Evolutionary conservation across 805 yeast genomes (phyloP).

Genomic region (Pichia gijzeniarum): DNA sequence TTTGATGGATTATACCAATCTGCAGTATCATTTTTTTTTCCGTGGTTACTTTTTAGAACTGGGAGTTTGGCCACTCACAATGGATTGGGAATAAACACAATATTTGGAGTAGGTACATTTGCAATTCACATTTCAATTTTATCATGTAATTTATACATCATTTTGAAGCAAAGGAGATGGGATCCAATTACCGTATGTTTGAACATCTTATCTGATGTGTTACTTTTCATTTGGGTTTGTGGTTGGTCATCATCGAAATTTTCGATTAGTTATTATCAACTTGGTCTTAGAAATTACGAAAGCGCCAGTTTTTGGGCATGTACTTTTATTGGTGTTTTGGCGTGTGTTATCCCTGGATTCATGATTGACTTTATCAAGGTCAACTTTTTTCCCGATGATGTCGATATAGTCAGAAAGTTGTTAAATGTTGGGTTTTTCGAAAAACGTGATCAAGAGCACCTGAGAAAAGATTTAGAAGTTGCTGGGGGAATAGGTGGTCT

Average conservation of each 20-base stretch:
- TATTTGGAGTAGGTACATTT: slow-evolving; percentile 66
- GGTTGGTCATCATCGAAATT: slow-evolving; percentile 52
- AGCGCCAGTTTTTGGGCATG: slow-evolving; percentile 60
- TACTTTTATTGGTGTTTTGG: slow-evolving; percentile 46
- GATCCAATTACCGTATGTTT: slow-evolving; percentile 60
- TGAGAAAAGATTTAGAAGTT: slow-evolving; percentile 2
- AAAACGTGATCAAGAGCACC: slow-evolving; percentile 24
- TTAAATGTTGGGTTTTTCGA: slow-evolving; percentile 47
- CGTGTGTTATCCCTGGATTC: slow-evolving; percentile 58
- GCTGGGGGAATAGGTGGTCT: slow-evolving; percentile 10
- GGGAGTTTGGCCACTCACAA: slow-evolving; percentile 36
- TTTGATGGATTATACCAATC: slow-evolving; percentile 69
- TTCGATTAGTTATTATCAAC: slow-evolving; percentile 54
- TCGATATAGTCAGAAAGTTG: slow-evolving; percentile 65
- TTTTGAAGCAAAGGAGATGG: slow-evolving; percentile 70
- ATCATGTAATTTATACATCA: slow-evolving; percentile 58
- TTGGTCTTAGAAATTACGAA: slow-evolving; percentile 60
- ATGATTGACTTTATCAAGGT: slow-evolving; percentile 41
- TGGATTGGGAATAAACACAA: slow-evolving; percentile 56
- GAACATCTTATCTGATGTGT: slow-evolving; percentile 45
- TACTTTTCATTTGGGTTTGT: slow-evolving; percentile 75
- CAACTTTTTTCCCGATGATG: slow-evolving; percentile 55
- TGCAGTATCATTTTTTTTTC: slow-evolving; percentile 59
- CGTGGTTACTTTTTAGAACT: slow-evolving; percentile 48
- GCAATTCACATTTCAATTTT: slow-evolving; percentile 56